Evolutionary conservation across 2,329 filamentous ascomycete species (phyloP).

Genomic region (Didymella keratinophila): DNA sequence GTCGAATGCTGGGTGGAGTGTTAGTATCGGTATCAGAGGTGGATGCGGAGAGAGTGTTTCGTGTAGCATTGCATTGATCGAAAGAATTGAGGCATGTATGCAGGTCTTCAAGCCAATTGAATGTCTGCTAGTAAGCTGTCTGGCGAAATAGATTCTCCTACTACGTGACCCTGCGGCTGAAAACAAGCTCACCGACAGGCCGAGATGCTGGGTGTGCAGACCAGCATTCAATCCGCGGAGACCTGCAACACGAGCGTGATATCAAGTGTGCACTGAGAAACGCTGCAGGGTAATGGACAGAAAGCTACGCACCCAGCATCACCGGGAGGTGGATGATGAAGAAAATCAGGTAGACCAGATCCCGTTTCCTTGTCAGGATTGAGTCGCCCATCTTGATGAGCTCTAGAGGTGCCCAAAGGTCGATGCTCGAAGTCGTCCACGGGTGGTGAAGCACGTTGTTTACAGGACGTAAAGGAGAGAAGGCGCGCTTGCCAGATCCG

Average conservation of each 20-base stretch:
- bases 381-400: slow-evolving; percentile 40
- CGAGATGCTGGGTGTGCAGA: neutral
- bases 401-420: too few relatives aligned
- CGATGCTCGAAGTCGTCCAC: too few relatives aligned
- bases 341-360: slow-evolving; percentile 64
- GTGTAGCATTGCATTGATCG: neutral
- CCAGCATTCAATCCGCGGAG: neutral
- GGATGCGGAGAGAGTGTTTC: neutral
- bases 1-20: slow-evolving; percentile 62
- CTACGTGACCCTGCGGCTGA: neutral
- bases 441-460: too few relatives aligned
- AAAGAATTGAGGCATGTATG: too few relatives aligned
- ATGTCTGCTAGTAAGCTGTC: neutral
- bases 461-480: slow-evolving; percentile 9
- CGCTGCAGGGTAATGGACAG: neutral
- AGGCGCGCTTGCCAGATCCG: slow-evolving; percentile 4
- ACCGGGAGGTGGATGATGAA: slow-evolving; percentile 69
- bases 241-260: neutral
- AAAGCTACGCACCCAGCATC: slow-evolving; percentile 60
- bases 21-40: neutral
- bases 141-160: too few relatives aligned
- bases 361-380: slow-evolving; percentile 52
- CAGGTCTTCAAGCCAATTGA: neutral
- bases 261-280: neutral
- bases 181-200: neutral